These are phyloP conservation scores for Platanthera zijinensis DNA, from an alignment of 106 monocot genomes.

Conservation along the genomic window DNA sequence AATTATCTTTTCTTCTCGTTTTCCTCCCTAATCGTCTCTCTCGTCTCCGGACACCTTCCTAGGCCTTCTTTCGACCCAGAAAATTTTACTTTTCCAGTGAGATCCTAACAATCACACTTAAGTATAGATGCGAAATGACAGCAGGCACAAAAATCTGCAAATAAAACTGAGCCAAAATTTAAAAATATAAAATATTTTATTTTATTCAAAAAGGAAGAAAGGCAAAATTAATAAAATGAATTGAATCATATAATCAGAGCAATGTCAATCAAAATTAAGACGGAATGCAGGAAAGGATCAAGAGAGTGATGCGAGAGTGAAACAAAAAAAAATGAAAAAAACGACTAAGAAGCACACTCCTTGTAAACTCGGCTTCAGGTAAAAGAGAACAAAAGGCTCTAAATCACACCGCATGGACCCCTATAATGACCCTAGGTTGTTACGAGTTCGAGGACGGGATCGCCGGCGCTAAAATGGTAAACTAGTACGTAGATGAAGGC, in stretches of 20 bases:
- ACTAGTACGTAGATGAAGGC: too few relatives aligned
- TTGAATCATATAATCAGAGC: neutral
- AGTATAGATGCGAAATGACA: neutral
- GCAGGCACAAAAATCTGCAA: neutral
- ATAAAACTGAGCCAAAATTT: neutral
- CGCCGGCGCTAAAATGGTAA: too few relatives aligned
- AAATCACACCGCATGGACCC: too few relatives aligned
- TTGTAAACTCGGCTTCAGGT: neutral
- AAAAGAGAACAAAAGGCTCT: neutral
- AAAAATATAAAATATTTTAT: neutral
- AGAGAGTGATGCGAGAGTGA: neutral
- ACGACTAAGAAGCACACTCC: neutral
- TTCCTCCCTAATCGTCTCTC: too few relatives aligned
- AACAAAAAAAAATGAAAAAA: neutral
- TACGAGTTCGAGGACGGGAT: too few relatives aligned
- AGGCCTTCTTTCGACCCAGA: neutral
- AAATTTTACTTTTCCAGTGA: too few relatives aligned
- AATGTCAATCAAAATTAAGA: neutral
- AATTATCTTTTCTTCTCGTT: too few relatives aligned
- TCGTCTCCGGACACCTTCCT: too few relatives aligned
- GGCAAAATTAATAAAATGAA: neutral
- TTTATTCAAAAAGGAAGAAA: neutral
- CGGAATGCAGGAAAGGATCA: neutral
- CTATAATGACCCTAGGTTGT: too few relatives aligned
- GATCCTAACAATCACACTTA: neutral